Conservation (phyloP, 371 early-diverging fungal species). For the Mortierella sp. region DNA sequence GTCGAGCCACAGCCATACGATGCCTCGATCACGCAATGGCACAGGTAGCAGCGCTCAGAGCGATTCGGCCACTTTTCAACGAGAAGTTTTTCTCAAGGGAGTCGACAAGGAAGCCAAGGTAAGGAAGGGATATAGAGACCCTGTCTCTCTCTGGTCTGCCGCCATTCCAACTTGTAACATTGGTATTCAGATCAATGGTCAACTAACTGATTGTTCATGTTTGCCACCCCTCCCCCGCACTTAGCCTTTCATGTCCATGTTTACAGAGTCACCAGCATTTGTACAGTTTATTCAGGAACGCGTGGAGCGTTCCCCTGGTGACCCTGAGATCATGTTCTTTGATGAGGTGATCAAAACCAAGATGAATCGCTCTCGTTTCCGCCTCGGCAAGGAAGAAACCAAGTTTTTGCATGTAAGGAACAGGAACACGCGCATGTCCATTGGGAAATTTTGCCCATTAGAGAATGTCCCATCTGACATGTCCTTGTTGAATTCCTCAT, state of each 20-base stretch:
- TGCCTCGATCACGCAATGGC: slow-evolving; percentile 31
- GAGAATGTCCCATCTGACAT: no score
- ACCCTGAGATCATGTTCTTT: slow-evolving; percentile 84
- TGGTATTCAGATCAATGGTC: not conserved
- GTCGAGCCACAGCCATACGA: no score
- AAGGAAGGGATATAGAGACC: no score
- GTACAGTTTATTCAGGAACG: slow-evolving; percentile 83
- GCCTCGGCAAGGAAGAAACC: slow-evolving; percentile 83
- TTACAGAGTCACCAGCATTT: slow-evolving; percentile 83
- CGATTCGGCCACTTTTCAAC: slow-evolving; percentile 60
- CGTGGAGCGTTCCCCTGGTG: slow-evolving; percentile 68
- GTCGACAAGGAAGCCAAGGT: slow-evolving; percentile 78
- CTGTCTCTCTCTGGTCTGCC: not conserved
- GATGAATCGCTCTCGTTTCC: slow-evolving; percentile 78
- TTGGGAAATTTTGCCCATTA: no score
- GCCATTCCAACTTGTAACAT: no score
- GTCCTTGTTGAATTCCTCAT: no score
- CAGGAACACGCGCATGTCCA: no score
- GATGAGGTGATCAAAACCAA: slow-evolving; percentile 85
- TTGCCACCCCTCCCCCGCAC: not conserved
- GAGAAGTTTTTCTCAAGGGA: slow-evolving; percentile 71
- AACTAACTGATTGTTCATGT: no score
- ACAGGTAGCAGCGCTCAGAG: slow-evolving; percentile 30
- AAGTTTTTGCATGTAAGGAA: slow-evolving; percentile 82
- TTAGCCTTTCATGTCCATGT: slow-evolving; percentile 67